Evolutionary conservation across 345 rosid genomes (phyloP), one percentile per base, ranked within the genome.

Genomic region (Hibiscus tridactylites): DNA sequence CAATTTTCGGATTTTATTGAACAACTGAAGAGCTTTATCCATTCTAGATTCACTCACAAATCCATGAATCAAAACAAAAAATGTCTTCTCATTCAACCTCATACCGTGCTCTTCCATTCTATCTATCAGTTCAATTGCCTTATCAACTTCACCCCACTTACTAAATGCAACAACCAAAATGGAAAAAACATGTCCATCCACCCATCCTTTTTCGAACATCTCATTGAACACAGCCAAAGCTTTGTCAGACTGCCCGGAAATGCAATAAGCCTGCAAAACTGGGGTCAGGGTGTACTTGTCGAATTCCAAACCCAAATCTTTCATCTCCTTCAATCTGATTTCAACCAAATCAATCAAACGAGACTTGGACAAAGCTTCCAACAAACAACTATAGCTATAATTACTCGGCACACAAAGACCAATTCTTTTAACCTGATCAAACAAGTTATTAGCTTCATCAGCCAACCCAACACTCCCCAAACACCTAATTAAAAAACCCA

Each of bases 281-380:
- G 98, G 90, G 1, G 96, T 93, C 79, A 93, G 80, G 1, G 96
- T 91, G 74, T 79, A 88, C 78, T 85, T 88, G 80, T 88, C 88
- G n/a, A 81, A 79, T 35, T 60, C 70, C 79, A 83, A 88, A 15
- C 91, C 93, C 9, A 37, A 80, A 64, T 79, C 82, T 12, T 69
- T 72, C 97, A 93, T 91, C 80, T 93, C 96, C 67, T 80, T 77
- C 73, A 91, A 57, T 79, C 84, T 91, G 76, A 24, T 69, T 84
- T 91, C 97, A 64, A 84, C 81, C 77, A 91, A 78, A 63, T 79
- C 89, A 78, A 80, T 70, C 37, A 79, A 84, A 74, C 62, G 69
- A 52, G 88, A 85, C 76, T 81, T 91, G 33, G 92, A 81, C 64
- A 88, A 52, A 3, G 88, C 90, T 82, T 89, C 96, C 53, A 93